phyloP scores from a whole-genome alignment of 129 eudicot species.

The Deinandra increscens region DNA sequence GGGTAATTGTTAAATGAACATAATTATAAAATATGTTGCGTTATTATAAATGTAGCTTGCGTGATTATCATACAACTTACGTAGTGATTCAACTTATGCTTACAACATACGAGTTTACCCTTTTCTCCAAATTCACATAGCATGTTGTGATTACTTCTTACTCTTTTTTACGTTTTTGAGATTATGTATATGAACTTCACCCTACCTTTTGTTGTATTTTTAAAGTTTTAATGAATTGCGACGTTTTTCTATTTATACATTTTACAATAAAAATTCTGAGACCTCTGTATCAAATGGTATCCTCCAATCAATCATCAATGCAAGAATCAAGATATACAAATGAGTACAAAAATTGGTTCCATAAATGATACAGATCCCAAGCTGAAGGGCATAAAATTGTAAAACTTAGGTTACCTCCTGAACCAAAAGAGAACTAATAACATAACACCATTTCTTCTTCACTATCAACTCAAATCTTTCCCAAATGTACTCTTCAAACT shows the following conservation, averaged over 20 bases:
- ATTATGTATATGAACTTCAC: too few species aligned
- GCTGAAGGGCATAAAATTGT: constrained; percentile 21
- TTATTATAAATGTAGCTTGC: too few species aligned
- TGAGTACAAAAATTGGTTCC: constrained; percentile 18
- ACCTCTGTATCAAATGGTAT: not conserved
- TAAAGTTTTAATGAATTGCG: not conserved
- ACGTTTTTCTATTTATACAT: not conserved
- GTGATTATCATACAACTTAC: too few species aligned
- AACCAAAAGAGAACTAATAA: constrained; percentile 20
- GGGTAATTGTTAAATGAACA: too few species aligned
- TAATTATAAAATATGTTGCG: too few species aligned
- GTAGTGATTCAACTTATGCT: too few species aligned
- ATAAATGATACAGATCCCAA: constrained; percentile 33
- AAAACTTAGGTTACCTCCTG: constrained; percentile 13
- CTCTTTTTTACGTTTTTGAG: too few species aligned
- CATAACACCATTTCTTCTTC: constrained; percentile 18
- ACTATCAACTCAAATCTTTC: constrained; percentile 24
- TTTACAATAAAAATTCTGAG: constrained; percentile 1
- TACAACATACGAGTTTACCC: too few species aligned
- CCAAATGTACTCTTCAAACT: constrained; percentile 20
- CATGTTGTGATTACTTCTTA: too few species aligned
- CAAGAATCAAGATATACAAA: constrained; percentile 30
- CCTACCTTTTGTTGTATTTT: too few species aligned
- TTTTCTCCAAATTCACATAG: too few species aligned
- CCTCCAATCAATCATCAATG: constrained; percentile 4